These are phyloP conservation scores for Debaryomyces singareniensis DNA, from an alignment of 1,139 yeast species.

Conservation along the genomic window DNA sequence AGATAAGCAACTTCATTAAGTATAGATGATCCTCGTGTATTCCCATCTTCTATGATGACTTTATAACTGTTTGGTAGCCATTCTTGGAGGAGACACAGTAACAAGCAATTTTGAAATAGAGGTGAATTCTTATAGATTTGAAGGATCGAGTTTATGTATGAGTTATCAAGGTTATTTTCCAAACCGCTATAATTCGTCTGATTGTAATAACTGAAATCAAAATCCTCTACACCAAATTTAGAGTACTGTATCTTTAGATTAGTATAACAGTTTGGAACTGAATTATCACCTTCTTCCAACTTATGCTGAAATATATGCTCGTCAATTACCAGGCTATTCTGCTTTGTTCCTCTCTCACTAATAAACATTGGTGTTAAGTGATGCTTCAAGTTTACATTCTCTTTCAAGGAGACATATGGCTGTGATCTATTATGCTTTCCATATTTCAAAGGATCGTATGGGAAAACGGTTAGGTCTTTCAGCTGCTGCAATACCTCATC, in stretches of 20 bases:
- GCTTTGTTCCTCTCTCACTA: constrained; percentile 48
- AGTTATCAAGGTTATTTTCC: constrained; percentile 78
- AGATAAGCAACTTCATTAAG: constrained; percentile 81
- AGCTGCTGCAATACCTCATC: constrained; percentile 32
- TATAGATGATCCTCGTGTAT: constrained; percentile 47
- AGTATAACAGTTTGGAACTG: constrained; percentile 64
- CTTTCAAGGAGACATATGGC: constrained; percentile 39
- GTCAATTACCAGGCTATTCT: constrained; percentile 7
- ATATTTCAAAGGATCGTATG: constrained; percentile 51
- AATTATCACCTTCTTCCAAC: constrained; percentile 12
- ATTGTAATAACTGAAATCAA: constrained; percentile 84
- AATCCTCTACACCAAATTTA: constrained; percentile 88
- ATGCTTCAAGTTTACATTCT: constrained; percentile 18
- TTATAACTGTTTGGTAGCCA: constrained; percentile 41
- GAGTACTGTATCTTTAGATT: constrained; percentile 77
- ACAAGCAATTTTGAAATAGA: constrained; percentile 58
- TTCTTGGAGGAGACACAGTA: constrained; percentile 52
- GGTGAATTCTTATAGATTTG: constrained; percentile 82
- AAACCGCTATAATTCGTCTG: constrained; percentile 74
- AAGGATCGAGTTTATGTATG: constrained; percentile 72
- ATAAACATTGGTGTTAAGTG: constrained; percentile 54
- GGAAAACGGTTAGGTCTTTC: constrained; percentile 15
- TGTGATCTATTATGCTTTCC: constrained; percentile 47
- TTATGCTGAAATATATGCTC: constrained; percentile 24
- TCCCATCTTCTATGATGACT: constrained; percentile 18